These are phyloP conservation scores for Mycena rosella DNA, from an alignment of 768 basidiomycete genomes.

Conservation along the genomic window DNA sequence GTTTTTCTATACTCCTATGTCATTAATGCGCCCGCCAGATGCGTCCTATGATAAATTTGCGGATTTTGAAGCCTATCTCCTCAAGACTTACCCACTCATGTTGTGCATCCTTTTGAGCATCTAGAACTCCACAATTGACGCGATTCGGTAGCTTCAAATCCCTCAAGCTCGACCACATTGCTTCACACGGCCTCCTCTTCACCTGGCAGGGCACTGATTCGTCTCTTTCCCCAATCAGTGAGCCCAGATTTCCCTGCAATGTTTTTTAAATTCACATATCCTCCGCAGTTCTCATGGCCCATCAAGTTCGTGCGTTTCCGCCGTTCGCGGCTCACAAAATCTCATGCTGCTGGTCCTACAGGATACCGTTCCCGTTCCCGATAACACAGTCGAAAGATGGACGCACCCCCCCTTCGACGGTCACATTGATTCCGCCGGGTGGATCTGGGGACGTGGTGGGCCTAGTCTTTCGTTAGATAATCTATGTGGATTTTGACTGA, in stretches of 20 bases:
- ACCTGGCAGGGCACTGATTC: slow-evolving; percentile 67
- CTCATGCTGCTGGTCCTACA: neutral
- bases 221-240: slow-evolving; percentile 61
- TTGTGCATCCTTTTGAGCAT: slow-evolving; percentile 42
- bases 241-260: slow-evolving; percentile 47
- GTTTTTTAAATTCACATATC: neutral
- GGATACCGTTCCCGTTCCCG: slow-evolving; percentile 66
- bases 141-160: slow-evolving; percentile 6
- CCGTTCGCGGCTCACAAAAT: no score
- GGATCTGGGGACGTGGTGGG: slow-evolving; percentile 63
- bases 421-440: slow-evolving; percentile 52
- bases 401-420: slow-evolving; percentile 63
- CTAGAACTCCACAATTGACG: neutral
- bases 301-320: slow-evolving; percentile 30
- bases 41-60: slow-evolving; percentile 54
- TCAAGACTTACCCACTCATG: slow-evolving; percentile 62
- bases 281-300: slow-evolving; percentile 12
- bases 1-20: no score
- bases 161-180: slow-evolving; percentile 52
- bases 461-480: neutral
- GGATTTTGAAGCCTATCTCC: slow-evolving; percentile 54
- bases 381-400: slow-evolving; percentile 59
- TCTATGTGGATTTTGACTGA: neutral
- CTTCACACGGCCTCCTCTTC: slow-evolving; percentile 68
- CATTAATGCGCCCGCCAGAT: slow-evolving; percentile 33